Evolutionary conservation across 2,329 filamentous ascomycete genomes (phyloP).

Genomic region (Cladosporium sp.): DNA sequence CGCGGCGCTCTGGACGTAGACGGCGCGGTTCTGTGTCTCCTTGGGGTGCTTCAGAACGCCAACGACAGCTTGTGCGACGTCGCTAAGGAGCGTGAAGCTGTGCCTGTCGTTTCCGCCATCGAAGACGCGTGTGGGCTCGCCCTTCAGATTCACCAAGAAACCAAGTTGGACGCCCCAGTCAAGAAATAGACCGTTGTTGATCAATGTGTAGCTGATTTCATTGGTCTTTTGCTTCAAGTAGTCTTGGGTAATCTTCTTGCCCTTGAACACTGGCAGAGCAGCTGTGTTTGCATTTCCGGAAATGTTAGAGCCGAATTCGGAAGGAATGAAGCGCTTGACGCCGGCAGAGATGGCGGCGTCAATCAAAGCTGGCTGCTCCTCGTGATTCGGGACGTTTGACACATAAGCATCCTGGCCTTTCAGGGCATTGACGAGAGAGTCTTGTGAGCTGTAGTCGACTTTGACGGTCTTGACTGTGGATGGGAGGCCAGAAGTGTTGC

Average conservation of each 20-base stretch:
- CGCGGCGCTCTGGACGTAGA: constrained; percentile 34
- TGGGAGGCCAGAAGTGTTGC: constrained; percentile 22
- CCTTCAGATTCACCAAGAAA: constrained; percentile 27
- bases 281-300: constrained; percentile 26
- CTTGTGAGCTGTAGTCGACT: constrained; percentile 30
- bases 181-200: constrained; percentile 35
- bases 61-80: constrained; percentile 32
- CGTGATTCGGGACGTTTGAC: constrained; percentile 29
- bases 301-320: constrained; percentile 35
- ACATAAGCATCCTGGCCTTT: constrained; percentile 37
- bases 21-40: constrained; percentile 33
- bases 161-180: constrained; percentile 33
- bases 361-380: constrained; percentile 30
- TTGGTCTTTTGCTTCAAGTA: constrained; percentile 5
- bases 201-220: constrained; percentile 27
- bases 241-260: constrained; percentile 27
- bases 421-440: constrained; percentile 32
- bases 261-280: constrained; percentile 37
- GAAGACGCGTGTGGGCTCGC: constrained; percentile 29
- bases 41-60: constrained; percentile 31
- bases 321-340: constrained; percentile 39
- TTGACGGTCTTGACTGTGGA: constrained; percentile 26
- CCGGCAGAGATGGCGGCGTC: constrained; percentile 38
- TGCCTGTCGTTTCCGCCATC: constrained; percentile 34
- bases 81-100: constrained; percentile 28